phyloP scores from a whole-genome alignment of 208 protist species.

The Jaenimonas drosophilae region DNA sequence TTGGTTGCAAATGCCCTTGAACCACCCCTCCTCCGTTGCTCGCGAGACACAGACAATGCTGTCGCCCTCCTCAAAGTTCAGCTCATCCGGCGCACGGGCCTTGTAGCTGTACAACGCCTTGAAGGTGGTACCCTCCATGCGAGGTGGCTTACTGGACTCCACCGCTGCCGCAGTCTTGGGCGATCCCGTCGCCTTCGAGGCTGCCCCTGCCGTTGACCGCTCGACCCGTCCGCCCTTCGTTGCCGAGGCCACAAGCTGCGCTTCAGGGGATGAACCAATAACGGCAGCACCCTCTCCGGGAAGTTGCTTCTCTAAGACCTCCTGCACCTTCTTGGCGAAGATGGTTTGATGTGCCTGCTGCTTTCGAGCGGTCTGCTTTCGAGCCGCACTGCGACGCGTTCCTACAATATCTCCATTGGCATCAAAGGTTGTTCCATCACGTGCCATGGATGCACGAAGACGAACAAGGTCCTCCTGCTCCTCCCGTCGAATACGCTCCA shows the following conservation, averaged over 20 bases:
- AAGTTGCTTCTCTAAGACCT: conserved; percentile 26
- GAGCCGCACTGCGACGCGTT: too few relatives aligned
- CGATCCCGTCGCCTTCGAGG: background rate
- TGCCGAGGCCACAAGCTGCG: background rate
- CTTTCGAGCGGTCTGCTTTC: too few relatives aligned
- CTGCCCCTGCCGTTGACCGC: background rate
- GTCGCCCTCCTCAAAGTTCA: conserved; percentile 68
- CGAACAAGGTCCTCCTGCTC: conserved; percentile 6
- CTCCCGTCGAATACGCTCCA: conserved; percentile 21
- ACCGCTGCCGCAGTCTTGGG: conserved; percentile 1
- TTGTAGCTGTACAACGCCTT: conserved; percentile 67
- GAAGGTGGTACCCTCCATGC: conserved; percentile 65
- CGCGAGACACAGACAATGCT: conserved; percentile 68
- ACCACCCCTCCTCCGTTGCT: conserved; percentile 84
- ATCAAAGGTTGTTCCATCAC: too few relatives aligned
- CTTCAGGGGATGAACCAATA: background rate
- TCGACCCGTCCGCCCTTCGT: too few relatives aligned
- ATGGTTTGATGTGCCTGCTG: conserved; percentile 8
- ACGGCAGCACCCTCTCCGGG: background rate
- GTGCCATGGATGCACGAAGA: conserved; percentile 6
- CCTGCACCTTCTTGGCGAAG: conserved; percentile 44
- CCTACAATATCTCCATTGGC: too few relatives aligned
- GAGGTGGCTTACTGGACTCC: conserved; percentile 2
- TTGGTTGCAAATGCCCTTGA: conserved; percentile 82
- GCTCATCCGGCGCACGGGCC: conserved; percentile 74